Evolutionary conservation across 2,329 filamentous ascomycete genomes (phyloP).

Genomic region (Sphaerulina musiva): DNA sequence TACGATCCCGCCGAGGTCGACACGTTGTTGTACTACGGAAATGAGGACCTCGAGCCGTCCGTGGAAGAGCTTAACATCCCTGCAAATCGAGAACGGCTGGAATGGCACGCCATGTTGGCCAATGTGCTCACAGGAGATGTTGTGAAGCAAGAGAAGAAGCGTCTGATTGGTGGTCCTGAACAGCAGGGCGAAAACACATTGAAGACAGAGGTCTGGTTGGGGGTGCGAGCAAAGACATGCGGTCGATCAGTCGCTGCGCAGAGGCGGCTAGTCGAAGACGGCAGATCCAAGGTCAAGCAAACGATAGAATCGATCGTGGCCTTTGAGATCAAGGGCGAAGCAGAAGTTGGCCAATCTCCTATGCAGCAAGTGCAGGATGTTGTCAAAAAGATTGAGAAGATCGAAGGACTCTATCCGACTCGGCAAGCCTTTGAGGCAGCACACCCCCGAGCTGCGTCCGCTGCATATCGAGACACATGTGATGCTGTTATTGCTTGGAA

Average conservation of each 20-base stretch:
- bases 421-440: conserved; percentile 65
- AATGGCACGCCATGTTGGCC: conserved; percentile 97
- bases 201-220: conserved; percentile 75
- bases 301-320: conserved; percentile 81
- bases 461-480: conserved; percentile 72
- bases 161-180: conserved; percentile 73
- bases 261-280: conserved; percentile 79
- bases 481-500: conserved; percentile 92
- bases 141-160: conserved; percentile 95
- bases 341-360: conserved; percentile 80
- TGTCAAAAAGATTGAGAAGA: conserved; percentile 82
- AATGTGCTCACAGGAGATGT: conserved; percentile 95
- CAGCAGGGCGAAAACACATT: conserved; percentile 64
- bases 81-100: conserved; percentile 78
- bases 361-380: conserved; percentile 84
- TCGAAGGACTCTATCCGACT: conserved; percentile 78
- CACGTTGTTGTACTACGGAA: conserved; percentile 84
- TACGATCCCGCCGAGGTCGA: conserved; percentile 82
- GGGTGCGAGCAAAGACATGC: conserved; percentile 74
- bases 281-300: conserved; percentile 64
- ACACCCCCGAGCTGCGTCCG: conserved; percentile 69
- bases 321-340: conserved; percentile 90
- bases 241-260: conserved; percentile 80
- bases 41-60: conserved; percentile 81
- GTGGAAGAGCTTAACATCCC: conserved; percentile 85